A percentile compares a stretch with the other conserved stretches of the same genome.
Conservation (phyloP, 2,329 filamentous ascomycete species). For the Cercospora sp. region DNA sequence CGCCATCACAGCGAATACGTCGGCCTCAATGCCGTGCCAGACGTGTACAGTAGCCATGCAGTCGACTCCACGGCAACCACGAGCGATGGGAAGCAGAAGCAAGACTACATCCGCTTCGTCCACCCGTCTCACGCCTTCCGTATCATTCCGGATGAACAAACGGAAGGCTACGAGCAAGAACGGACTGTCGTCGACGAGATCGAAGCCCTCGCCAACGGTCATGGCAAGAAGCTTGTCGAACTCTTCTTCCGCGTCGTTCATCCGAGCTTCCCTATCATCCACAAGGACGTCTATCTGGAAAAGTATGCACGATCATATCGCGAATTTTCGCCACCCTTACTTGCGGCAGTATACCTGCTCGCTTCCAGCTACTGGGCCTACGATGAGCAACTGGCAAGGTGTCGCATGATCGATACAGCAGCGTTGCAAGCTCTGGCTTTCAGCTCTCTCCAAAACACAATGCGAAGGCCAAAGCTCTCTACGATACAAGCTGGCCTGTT, state of each 20-base stretch:
- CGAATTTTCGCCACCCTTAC: constrained; percentile 60
- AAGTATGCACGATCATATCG: constrained; percentile 60
- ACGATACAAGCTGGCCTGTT: constrained; percentile 45
- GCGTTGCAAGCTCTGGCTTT: constrained; percentile 41
- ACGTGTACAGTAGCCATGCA: constrained; percentile 22
- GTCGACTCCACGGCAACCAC: constrained; percentile 1
- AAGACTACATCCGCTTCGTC: constrained; percentile 61
- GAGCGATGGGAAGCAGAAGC: constrained; percentile 2
- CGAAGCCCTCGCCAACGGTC: constrained; percentile 68
- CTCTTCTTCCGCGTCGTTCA: constrained; percentile 70
- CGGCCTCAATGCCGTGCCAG: constrained; percentile 31
- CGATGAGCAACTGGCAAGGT: constrained; percentile 54
- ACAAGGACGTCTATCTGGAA: constrained; percentile 63
- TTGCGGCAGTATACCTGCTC: constrained; percentile 64
- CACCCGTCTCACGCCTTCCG: constrained; percentile 75
- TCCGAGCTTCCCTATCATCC: constrained; percentile 59
- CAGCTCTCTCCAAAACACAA: constrained; percentile 42
- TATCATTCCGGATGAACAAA: constrained; percentile 59
- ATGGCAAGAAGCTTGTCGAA: constrained; percentile 69
- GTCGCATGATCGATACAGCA: constrained; percentile 46
- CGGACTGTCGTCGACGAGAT: constrained; percentile 64
- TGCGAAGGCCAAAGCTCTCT: constrained; percentile 44
- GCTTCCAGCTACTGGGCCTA: constrained; percentile 64
- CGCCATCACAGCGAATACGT: constrained; percentile 35
- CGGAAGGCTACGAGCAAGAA: constrained; percentile 29